Percentiles rank a stretch among this genome's conserved stretches.
phyloP scores from a whole-genome alignment of 225 moss, liverwort and hornwort genomes.

The Bryoerythrophyllum caledonicum region DNA sequence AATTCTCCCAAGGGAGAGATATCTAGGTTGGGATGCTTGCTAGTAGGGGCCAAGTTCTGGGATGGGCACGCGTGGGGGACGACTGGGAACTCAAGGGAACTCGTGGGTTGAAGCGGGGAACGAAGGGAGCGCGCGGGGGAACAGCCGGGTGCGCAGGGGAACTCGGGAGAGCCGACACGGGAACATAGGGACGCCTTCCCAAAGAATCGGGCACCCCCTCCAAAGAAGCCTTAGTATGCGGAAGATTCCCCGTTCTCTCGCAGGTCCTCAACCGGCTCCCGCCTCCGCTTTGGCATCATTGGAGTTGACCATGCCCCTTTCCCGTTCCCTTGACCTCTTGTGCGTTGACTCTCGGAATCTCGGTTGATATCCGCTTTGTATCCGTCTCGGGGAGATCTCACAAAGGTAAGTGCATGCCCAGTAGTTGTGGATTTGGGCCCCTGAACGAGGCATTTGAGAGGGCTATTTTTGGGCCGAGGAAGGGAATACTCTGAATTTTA shows the following conservation, averaged over 20 bases:
- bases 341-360: background rate
- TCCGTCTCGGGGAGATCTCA: background rate
- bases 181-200: background rate
- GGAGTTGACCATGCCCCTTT: background rate
- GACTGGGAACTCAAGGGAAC: no score
- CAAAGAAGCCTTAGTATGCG: background rate
- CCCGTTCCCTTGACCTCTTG: no score
- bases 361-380: background rate
- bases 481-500: no score
- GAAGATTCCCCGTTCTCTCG: background rate
- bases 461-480: no score
- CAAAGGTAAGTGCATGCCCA: no score
- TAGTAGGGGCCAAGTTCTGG: background rate
- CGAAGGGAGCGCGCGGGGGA: background rate
- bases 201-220: background rate
- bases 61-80: no score
- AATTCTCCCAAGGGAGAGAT: background rate
- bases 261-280: slow-evolving; percentile 16
- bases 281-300: background rate
- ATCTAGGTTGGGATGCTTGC: background rate
- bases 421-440: no score
- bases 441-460: no score
- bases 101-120: no score
- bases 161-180: background rate
- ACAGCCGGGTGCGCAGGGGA: background rate